Evolutionary conservation across 805 yeast species (phyloP), one percentile per base, ranked within the genome.

Genomic region (Candida maesae): DNA sequence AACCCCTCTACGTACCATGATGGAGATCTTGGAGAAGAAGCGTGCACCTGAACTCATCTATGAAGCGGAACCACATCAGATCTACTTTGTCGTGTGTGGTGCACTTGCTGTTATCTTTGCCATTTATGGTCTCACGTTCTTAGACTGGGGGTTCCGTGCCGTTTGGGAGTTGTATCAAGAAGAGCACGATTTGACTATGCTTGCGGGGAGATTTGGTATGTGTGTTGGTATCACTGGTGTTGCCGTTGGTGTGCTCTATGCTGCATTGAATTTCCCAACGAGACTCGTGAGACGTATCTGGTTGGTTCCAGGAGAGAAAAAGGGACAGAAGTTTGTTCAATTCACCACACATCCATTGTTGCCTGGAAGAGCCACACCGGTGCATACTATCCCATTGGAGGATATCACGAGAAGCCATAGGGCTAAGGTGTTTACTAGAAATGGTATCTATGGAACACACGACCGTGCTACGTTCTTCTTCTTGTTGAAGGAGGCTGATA

Each of bases 361-460:
- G 12, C 95, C 95, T 0, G 84, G 84, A 10, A 65, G 78, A 36
- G 81, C 93, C 1, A 81, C 93, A 3, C 60, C 95, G 0, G 81
- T 84, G 10, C 72, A 74, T 45, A 79, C 86, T 0, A 65, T 84
- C 24, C 89, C 91, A 3, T 56, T 87, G 35, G 66, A 67, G 27
- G 63, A 70, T 35, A 48, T 87, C 38, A 62, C 64, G 24, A 70
- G 89, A 44, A 78, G 79, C 37, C 74, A 73, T 42, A 71, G 74
- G 44, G 70, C 87, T 8, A 78, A 84, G 49, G 78, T 86, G 5
- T 87, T 88, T 79, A 84, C 95, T 1, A 90, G 89, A n/a, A 79
- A 81, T 46, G 95, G 95, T 1, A 81, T 84, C 55, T 87, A 87
- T 57, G 95, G 95, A 0, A 85, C 95, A 1, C 73, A 84, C 19